Evolutionary conservation across 352 stramenopile genomes (phyloP), one percentile per base, ranked within the genome.

Genomic region (Pythium vanterpoolii): DNA sequence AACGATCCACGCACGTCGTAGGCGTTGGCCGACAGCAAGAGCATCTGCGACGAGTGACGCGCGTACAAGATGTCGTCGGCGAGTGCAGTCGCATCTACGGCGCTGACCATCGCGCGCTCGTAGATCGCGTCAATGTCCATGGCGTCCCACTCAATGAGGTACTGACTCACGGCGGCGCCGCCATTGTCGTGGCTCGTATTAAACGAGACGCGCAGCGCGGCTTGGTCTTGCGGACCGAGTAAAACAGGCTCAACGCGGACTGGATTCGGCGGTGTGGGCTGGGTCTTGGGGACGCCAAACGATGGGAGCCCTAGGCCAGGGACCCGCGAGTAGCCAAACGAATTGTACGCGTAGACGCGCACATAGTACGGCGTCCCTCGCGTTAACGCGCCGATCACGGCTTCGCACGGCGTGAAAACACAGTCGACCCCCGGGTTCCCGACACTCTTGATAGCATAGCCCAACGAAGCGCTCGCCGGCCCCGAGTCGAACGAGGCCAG

Each of bases 81-180:
- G 9, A 86, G 66, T 7, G 64, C 54, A 9, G 60, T 49, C 19
- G 74, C 68, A 11, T 59, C 65, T 0, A 51, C 50, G 36, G 66
- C 28, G 47, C 69, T 69, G 3, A 56, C 57, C 4, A 78, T 62
- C 1, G 75, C 75, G 9, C 62, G 69, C 7, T 63, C 43, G 23
- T 77, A 56, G 9, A 93, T 64, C 7, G 81, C 77, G 13, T 87
- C 75, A 8, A 95, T 54, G 43, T 93, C 88, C 72, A 98, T 90
- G 3, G 74, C 79, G 61, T 98, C 94, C 92, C 91, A 98, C 45
- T 98, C 89, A 48, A 98, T 84, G 56, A 91, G 89, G 65, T 97
- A 97, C 55, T 90, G 72, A 13, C 70, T 95, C n/a, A 97, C 78
- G 1, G 69, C 64, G 0, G 82, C 76, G 8, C 92, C 92, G 6